Percentiles rank a stretch among this genome's conserved stretches.
These are phyloP conservation scores for Lichtheimia ramosa DNA, from an alignment of 371 early-diverging fungal genomes.

Conservation along the genomic window DNA sequence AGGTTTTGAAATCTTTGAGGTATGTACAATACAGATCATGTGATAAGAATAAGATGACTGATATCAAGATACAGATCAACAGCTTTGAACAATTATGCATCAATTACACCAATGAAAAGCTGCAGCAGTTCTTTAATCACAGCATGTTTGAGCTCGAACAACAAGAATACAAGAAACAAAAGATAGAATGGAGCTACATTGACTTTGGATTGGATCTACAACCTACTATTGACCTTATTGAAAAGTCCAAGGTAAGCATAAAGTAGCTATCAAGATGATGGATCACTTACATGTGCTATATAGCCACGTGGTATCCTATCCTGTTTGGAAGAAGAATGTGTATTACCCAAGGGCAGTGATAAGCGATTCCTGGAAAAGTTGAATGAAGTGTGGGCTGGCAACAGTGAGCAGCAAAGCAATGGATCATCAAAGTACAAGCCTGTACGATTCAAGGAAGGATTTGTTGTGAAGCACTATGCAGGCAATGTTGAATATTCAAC, in stretches of 20 bases:
- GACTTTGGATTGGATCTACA: constrained; percentile 99
- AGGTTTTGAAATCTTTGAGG: constrained; percentile 99
- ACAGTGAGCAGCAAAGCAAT: constrained; percentile 36
- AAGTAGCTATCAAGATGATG: not conserved
- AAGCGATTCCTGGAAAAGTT: constrained; percentile 96
- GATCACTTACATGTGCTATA: not conserved
- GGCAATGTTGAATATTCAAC: constrained; percentile 96
- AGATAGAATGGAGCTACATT: constrained; percentile 98
- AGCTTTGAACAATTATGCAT: constrained; percentile 99
- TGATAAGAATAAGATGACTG: not conserved
- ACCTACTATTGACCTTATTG: constrained; percentile 98
- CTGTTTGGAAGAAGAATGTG: constrained; percentile 99
- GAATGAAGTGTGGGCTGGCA: constrained; percentile 79
- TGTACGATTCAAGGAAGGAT: constrained; percentile 90
- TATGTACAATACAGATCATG: constrained; percentile 13
- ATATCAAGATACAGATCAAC: constrained; percentile 64
- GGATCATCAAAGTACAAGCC: constrained; percentile 73
- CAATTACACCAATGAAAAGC: constrained; percentile 99
- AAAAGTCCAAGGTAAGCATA: constrained; percentile 80
- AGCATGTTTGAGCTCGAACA: constrained; percentile 99
- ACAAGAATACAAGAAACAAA: constrained; percentile 96
- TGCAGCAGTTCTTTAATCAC: constrained; percentile 99
- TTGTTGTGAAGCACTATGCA: constrained; percentile 97
- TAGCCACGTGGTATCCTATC: constrained; percentile 98
- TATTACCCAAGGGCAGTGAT: constrained; percentile 98